Evolutionary conservation across 768 basidiomycete genomes (phyloP).

Genomic region (Suillus fuscotomentosus): DNA sequence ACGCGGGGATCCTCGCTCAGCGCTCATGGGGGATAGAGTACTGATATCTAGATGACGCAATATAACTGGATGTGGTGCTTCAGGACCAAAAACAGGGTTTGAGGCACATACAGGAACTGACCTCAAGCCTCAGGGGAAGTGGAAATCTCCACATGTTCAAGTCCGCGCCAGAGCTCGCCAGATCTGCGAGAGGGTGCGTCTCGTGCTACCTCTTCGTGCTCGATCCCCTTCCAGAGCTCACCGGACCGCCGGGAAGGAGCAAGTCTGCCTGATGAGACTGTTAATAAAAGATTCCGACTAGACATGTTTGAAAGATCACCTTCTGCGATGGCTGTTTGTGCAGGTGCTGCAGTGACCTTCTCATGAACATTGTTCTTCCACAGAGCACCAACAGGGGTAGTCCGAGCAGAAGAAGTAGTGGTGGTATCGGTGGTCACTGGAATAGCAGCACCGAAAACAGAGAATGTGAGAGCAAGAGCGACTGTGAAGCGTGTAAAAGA

Average conservation of each 20-base stretch:
- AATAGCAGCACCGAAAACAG: conserved; percentile 15
- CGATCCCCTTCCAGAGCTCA: not conserved
- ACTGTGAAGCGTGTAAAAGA: not conserved
- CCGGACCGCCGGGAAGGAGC: not conserved
- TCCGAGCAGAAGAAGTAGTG: not conserved
- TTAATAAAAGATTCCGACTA: not conserved
- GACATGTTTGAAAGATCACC: not conserved
- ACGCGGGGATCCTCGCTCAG: not conserved
- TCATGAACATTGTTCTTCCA: conserved; percentile 23
- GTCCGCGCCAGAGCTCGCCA: conserved; percentile 1
- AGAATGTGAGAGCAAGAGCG: conserved; percentile 10
- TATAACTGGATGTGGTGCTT: not conserved
- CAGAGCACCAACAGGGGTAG: conserved; percentile 12
- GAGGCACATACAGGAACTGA: not conserved
- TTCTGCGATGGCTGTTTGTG: not conserved
- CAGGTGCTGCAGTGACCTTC: conserved; percentile 6
- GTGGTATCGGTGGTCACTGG: not conserved
- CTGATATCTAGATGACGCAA: no score
- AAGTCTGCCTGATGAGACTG: not conserved
- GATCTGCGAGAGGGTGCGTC: not conserved
- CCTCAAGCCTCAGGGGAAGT: not conserved
- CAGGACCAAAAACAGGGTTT: not conserved
- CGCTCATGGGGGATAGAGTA: not conserved
- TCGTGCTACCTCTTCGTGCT: not conserved
- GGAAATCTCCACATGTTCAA: conserved; percentile 1